A percentile compares a stretch with the other conserved stretches of the same genome.
Evolutionary conservation across 768 basidiomycete genomes (phyloP).

Genomic region (Hericium alpestre): DNA sequence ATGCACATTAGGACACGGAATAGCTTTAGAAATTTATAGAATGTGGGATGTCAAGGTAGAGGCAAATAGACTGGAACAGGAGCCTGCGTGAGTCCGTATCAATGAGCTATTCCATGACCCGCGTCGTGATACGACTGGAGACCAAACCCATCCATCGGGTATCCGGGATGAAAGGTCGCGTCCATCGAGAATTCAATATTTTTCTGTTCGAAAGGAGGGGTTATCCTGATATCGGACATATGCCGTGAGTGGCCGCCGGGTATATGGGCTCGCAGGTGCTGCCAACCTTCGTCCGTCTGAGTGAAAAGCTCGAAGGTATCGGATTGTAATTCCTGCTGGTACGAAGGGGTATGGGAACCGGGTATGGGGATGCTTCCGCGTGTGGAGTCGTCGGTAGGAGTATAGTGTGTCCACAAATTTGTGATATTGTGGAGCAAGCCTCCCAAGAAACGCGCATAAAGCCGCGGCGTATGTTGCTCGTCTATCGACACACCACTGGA

Average conservation of each 20-base stretch:
- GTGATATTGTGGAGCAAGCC: neutral
- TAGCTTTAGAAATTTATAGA: too few relatives aligned
- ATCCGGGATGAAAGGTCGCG: too few relatives aligned
- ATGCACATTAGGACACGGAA: too few relatives aligned
- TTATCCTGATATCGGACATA: neutral
- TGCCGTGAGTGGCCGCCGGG: neutral
- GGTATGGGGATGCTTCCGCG: neutral
- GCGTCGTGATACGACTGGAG: neutral
- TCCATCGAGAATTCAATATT: too few relatives aligned
- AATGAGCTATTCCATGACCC: neutral
- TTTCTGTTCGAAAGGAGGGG: neutral
- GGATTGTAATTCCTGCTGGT: neutral
- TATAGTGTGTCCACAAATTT: neutral
- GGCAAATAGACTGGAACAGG: too few relatives aligned
- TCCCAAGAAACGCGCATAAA: conserved; percentile 10
- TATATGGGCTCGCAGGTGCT: neutral
- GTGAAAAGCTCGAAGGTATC: neutral
- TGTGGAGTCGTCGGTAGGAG: neutral
- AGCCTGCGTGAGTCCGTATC: neutral
- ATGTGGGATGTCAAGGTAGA: too few relatives aligned
- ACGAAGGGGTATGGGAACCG: neutral
- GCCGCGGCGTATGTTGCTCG: conserved; percentile 4
- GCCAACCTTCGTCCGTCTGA: neutral
- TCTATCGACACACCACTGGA: conserved; percentile 3
- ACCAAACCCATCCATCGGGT: neutral